Evolutionary conservation across 163 green algal species (phyloP), one percentile per base, ranked within the genome.

Genomic region (Picocystis sp.): DNA sequence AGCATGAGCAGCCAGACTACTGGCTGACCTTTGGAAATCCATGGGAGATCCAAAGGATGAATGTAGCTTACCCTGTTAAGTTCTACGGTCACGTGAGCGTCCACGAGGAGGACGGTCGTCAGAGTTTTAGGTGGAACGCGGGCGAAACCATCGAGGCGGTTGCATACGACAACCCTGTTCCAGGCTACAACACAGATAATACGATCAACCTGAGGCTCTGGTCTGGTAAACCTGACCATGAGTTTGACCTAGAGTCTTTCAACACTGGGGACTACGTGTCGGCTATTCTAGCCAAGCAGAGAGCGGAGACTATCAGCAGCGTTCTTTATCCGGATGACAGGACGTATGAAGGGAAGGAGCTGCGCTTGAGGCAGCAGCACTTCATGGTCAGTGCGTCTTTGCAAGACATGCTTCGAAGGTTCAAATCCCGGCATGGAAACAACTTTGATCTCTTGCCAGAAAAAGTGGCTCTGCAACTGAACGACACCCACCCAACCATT

Each of bases 161-260:
- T 48, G 90, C 90, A 1, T 96, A 96, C 66, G 90, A 98, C 80
- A 97, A 88, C 66, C 90, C 90, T 33, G 97, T 99, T 65, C 90
- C 90, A 11, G 90, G 90, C 42, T 99, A 88, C 60, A 60, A 74
- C 56, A 99, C 90, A 19, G 79, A 82, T 71, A 98, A 95, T 78
- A 94, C 81, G 59, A 96, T 95, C 79, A 98, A 97, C 81, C 74
- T 99, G 62, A 77, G 90, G n/a, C 77, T 99, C 45, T 99, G 90
- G 90, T 79, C 77, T 2, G 87, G 86, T 53, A 94, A 95, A 73
- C 90, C 90, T 21, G 74, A 74, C 62, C 72, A 76, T 43, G 86
- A 96, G 64, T 99, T 99, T 67, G 91, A 99, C 71, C 79, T 99
- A 60, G 67, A 86, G 54, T 82, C 84, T 11, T 97, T 97, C 81